Base-by-base conservation (phyloP, 208 protist genomes). In the Leishmania guyanensis region DNA sequence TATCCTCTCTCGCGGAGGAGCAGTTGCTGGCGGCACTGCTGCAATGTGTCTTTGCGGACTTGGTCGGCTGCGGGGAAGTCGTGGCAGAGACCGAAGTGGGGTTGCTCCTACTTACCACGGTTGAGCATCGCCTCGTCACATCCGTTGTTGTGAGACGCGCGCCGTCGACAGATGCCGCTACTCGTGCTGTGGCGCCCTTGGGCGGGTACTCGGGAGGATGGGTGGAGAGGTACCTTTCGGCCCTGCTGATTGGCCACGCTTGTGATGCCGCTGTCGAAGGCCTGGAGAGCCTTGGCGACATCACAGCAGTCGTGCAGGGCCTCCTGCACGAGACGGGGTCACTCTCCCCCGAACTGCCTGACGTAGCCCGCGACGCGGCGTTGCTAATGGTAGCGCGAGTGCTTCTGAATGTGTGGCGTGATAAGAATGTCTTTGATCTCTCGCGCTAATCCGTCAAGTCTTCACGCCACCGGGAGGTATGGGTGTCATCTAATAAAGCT, bases 401-500 rank as follows among this genome's bases (percentile, higher is more conserved):
- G 12, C 43, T 89, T 36, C 50, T 93, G 46, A 29, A 51, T 20
- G 43, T 83, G 1, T 96, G 93, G 93, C 80, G 87, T 1, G 53
- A 75, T 29, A 93, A 94, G 78, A 96, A 96, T 75, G 87, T 88
- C 6, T 92, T 91, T 82, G 89, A 92, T 36, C 20, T 88, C 6
- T 46, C 8, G 50, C 4, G 33, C 29, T 77, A 46, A 65, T 60
- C 2, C 29, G 3, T 22, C 8, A 3, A n/a, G 3, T 10, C 51
- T 22, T 53, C 14, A 26, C 50, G 3, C 22, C 22, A 39, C 46
- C n/a, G 5, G 22, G 43, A n/a, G 68, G 68, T 53, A 8, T 8
- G 68, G 6, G 20, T n/a, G 36, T 5, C 3, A 50, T 43, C 3
- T n/a, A 60, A 12, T 2, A 29, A 5, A 46, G n/a, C 46, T 39